Conservation (phyloP, 345 rosid genomes). For the Leavenworthia alabamica region DNA sequence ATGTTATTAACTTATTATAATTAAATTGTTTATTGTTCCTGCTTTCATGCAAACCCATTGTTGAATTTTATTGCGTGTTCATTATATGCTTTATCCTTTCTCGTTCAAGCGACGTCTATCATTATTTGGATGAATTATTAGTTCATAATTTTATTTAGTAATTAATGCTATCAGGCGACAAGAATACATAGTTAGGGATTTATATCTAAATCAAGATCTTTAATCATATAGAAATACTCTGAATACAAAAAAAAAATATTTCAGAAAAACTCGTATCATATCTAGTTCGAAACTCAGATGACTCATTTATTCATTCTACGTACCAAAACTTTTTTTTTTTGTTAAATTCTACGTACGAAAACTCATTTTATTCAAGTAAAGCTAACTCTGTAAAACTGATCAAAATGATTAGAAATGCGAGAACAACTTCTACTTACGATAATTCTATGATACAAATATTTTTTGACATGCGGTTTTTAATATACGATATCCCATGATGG, state of each 20-base stretch:
- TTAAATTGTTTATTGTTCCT: neutral
- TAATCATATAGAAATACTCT: neutral
- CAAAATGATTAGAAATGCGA: too few relatives aligned
- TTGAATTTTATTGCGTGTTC: constrained; percentile 11
- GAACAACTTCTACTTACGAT: too few relatives aligned
- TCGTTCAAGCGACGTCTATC: neutral
- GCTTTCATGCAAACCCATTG: neutral
- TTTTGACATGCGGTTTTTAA: too few relatives aligned
- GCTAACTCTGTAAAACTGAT: too few relatives aligned
- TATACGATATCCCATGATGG: too few relatives aligned
- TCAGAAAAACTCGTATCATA: neutral
- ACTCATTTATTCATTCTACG: neutral
- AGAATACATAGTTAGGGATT: neutral
- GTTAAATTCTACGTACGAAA: neutral
- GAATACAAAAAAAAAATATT: too few relatives aligned
- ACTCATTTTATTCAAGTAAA: neutral
- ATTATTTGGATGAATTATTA: neutral
- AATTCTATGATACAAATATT: too few relatives aligned
- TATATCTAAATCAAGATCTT: neutral
- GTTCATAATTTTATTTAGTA: neutral
- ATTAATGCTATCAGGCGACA: neutral
- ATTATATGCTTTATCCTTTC: neutral
- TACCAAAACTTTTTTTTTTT: too few relatives aligned
- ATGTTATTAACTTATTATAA: neutral
- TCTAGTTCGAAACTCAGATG: neutral